These are phyloP conservation scores for Ogataea corticis DNA, from an alignment of 805 yeast species.

Conservation along the genomic window DNA sequence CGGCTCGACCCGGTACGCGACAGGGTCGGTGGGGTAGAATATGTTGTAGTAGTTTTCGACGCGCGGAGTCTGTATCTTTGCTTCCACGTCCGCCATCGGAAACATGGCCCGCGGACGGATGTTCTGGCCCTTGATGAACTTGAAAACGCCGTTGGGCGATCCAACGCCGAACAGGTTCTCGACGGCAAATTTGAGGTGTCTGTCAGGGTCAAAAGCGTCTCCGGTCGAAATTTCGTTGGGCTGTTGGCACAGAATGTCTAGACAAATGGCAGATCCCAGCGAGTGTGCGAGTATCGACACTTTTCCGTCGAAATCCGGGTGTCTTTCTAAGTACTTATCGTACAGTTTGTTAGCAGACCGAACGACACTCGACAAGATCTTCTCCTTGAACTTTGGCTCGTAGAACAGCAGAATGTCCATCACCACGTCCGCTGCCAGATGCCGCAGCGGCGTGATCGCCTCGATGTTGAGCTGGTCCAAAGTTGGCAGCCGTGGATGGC, in stretches of 20 bases:
- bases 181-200: slow-evolving; percentile 65
- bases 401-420: slow-evolving; percentile 80
- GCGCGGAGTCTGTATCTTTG: slow-evolving; percentile 45
- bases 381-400: slow-evolving; percentile 64
- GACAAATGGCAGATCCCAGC: slow-evolving; percentile 80
- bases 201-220: slow-evolving; percentile 32
- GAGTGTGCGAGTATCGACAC: slow-evolving; percentile 90
- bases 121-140: slow-evolving; percentile 64
- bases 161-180: slow-evolving; percentile 80
- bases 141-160: slow-evolving; percentile 87
- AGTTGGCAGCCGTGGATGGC: slow-evolving; percentile 53
- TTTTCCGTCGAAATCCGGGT: slow-evolving; percentile 77
- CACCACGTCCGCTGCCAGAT: slow-evolving; percentile 81
- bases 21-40: slow-evolving; percentile 90
- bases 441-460: slow-evolving; percentile 75
- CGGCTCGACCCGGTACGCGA: slow-evolving; percentile 89
- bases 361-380: slow-evolving; percentile 63
- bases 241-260: slow-evolving; percentile 67
- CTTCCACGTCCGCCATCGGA: slow-evolving; percentile 12
- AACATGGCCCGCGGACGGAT: slow-evolving; percentile 44
- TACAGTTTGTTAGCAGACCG: slow-evolving; percentile 64
- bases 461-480: slow-evolving; percentile 72
- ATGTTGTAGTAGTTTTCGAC: slow-evolving; percentile 74
- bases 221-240: slow-evolving; percentile 33
- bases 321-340: slow-evolving; percentile 53